Base-by-base conservation (phyloP, 257 asterid species). In the Jaltomata sinuosa region DNA sequence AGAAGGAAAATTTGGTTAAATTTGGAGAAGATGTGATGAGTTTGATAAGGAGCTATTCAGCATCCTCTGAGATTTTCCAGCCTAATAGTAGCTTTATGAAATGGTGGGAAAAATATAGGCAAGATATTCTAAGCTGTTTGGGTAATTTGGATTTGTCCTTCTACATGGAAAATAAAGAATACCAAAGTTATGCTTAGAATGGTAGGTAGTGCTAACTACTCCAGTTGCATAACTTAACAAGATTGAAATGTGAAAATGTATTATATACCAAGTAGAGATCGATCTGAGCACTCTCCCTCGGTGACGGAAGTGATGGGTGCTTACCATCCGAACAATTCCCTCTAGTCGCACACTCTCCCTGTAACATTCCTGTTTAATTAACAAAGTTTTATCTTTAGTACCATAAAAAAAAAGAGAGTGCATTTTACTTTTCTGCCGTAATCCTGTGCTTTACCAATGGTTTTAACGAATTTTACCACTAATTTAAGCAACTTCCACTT, bases 71-170 rank as follows among this genome's bases (percentile, higher is more conserved):
- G 52, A 78, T 83, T 69, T 83, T 85, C 79, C 76, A n/a, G 18
- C 67, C 57, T 25, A 31, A 25, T 18, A 79, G 90, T 55, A 87
- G 83, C 74, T 87, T 83, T 62, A 87, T 83, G 87, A 27, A 42
- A 0, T 87, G 90, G 88, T 87, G 88, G 90, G 0, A 38, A 27
- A 84, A 83, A n/a, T 87, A 83, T 32, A 61, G 55, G 27, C 22
- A 81, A 81, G 55, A 55, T 81, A 81, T 36, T 59, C 25, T 55
- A 22, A 40, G 11, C 8, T 59, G 45, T 12, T 53, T 32, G 67
- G 1, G 11, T 62, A 81, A 16, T 81, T 81, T 19, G 15, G 59
- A 11, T 16, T 81, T 59, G 40, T 31, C 59, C 19, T 3, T 12
- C 27, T 81, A 55, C 61, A 40, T 81, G 84, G 72, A 36, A 59